These are phyloP conservation scores for Astragalus membranaceus DNA, from an alignment of 306 rosid genomes.

Conservation along the genomic window DNA sequence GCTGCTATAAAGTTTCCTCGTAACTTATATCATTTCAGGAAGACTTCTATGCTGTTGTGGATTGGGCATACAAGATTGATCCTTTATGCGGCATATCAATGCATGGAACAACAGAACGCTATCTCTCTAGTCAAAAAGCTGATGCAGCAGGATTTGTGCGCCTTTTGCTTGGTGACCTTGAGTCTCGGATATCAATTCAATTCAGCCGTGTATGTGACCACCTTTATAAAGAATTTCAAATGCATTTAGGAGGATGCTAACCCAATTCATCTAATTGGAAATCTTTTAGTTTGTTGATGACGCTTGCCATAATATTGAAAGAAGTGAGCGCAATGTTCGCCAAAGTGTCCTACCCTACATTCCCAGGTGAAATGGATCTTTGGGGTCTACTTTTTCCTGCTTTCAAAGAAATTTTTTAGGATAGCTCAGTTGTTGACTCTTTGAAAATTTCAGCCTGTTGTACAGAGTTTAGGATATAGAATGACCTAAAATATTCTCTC, in stretches of 20 bases:
- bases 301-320: slow-evolving; percentile 93
- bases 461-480: slow-evolving; percentile 8
- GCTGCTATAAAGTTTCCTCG: background rate
- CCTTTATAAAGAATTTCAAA: background rate
- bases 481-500: background rate
- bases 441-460: background rate
- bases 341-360: slow-evolving; percentile 83
- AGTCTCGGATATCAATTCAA: slow-evolving; percentile 68
- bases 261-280: slow-evolving; percentile 11
- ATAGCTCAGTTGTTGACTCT: background rate
- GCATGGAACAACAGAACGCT: slow-evolving; percentile 94
- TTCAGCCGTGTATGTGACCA: slow-evolving; percentile 68
- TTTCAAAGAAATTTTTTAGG: slow-evolving; percentile 6
- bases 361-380: slow-evolving; percentile 55
- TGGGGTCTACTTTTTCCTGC: slow-evolving; percentile 3
- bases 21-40: slow-evolving; percentile 58
- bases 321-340: slow-evolving; percentile 73
- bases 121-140: slow-evolving; percentile 86
- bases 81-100: slow-evolving; percentile 95
- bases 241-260: slow-evolving; percentile 21
- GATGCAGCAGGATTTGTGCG: slow-evolving; percentile 96
- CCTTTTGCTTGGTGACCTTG: slow-evolving; percentile 81
- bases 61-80: slow-evolving; percentile 96
- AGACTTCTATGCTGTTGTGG: slow-evolving; percentile 82
- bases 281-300: slow-evolving; percentile 77